Evolutionary conservation across 179 eudicot species (phyloP).

Genomic region (Vitellaria paradoxa): DNA sequence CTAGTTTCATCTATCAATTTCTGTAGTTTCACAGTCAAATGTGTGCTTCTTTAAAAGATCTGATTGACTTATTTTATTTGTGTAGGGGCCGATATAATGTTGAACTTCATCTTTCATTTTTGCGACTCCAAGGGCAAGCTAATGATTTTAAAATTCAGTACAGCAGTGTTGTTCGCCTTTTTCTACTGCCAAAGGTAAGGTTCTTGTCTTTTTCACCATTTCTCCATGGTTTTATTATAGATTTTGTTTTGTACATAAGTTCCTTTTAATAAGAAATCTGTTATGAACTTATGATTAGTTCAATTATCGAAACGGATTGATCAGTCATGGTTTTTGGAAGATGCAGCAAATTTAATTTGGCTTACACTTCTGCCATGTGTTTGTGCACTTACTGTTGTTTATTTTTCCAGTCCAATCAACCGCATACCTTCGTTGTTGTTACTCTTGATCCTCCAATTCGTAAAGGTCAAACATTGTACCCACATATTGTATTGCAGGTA

Average conservation of each 20-base stretch:
- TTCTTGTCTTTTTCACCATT: slow-evolving; percentile 16
- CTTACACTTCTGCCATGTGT: not conserved
- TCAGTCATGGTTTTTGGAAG: not conserved
- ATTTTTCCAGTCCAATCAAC: slow-evolving; percentile 83
- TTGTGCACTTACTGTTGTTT: slow-evolving; percentile 2
- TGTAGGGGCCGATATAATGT: slow-evolving; percentile 91
- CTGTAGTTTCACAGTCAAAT: not conserved
- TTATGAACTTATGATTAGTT: not conserved
- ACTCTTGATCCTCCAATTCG: slow-evolving; percentile 98
- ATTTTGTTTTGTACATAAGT: not conserved
- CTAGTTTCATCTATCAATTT: slow-evolving; percentile 17
- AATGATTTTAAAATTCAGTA: slow-evolving; percentile 96
- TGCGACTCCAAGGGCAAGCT: slow-evolving; percentile 95
- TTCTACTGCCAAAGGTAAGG: slow-evolving; percentile 79
- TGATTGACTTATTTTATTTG: slow-evolving; percentile 13
- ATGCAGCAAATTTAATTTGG: not conserved
- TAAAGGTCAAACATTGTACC: slow-evolving; percentile 95
- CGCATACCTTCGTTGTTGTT: slow-evolving; percentile 90
- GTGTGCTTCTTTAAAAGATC: not conserved
- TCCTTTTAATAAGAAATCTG: not conserved
- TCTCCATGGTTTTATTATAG: not conserved
- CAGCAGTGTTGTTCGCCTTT: slow-evolving; percentile 92
- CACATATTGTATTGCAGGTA: slow-evolving; percentile 99
- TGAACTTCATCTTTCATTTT: slow-evolving; percentile 89
- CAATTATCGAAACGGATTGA: not conserved